Percentiles rank a stretch among this genome's conserved stretches.
phyloP scores from a whole-genome alignment of 2,329 filamentous ascomycete genomes.

The Zalaria sp. region DNA sequence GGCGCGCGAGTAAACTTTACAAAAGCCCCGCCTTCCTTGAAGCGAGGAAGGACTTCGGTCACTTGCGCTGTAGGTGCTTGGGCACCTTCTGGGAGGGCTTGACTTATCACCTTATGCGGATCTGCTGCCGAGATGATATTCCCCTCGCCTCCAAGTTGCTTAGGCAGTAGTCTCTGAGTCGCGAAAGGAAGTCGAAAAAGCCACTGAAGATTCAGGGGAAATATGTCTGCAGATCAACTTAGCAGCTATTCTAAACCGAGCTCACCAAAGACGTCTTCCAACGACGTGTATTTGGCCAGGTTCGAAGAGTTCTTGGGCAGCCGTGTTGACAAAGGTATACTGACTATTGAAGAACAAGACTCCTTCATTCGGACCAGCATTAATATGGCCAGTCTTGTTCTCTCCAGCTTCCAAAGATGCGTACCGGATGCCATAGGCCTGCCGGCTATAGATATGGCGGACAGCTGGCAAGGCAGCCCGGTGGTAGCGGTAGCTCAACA shows the following conservation, averaged over 20 bases:
- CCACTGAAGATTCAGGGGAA: constrained; percentile 63
- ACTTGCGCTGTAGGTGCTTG: constrained; percentile 41
- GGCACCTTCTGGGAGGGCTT: constrained; percentile 13
- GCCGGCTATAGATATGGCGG: no score
- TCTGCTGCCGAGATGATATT: constrained; percentile 40
- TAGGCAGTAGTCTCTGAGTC: constrained; percentile 29
- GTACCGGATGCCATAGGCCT: constrained; percentile 9
- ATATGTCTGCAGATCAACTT: constrained; percentile 47
- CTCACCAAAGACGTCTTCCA: no score
- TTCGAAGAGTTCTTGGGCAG: no score
- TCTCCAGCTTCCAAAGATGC: constrained; percentile 35
- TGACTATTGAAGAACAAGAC: constrained; percentile 83
- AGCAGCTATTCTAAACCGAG: neutral
- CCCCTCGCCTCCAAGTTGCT: constrained; percentile 34
- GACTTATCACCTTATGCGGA: constrained; percentile 39
- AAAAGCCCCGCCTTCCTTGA: constrained; percentile 88
- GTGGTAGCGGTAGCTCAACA: no score
- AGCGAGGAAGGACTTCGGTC: constrained; percentile 65
- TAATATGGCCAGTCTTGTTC: constrained; percentile 68
- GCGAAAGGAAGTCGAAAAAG: constrained; percentile 38
- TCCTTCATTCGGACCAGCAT: constrained; percentile 59
- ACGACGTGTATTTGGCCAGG: no score
- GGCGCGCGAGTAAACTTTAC: constrained; percentile 59
- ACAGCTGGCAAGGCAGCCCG: no score
- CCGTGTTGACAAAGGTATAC: constrained; percentile 13